Base-by-base conservation (phyloP, 129 eudicot genomes). In the Calendula officinalis region DNA sequence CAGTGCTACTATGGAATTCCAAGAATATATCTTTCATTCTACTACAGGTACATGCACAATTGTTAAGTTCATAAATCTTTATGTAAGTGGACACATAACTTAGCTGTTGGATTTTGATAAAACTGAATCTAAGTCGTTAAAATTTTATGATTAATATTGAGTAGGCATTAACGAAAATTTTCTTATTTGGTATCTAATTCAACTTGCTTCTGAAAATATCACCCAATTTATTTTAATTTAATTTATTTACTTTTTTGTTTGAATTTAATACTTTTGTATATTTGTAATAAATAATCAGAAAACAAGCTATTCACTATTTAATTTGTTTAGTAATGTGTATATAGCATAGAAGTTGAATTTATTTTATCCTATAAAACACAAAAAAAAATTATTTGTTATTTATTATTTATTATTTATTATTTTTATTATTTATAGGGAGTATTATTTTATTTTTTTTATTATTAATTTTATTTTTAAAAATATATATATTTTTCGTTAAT, bases 1-100 rank as follows among this genome's bases (percentile, higher is more conserved):
- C 84, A 7, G 42, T 67, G 54, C 60, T 15, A 5, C 14, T 82
- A 14, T 75, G 81, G 84, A 56, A 53, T 42, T 65, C 81, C 17
- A 36, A 33, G 64, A 60, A 54, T 34, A 56, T 62, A 66, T 15
- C 72, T 30, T 72, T 38, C 17, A 55, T 78, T 46, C 70, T 74
- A 7, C 12, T 74, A 53, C 43, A 56, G 78, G 87, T 78, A 78
- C 41, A n/a, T 8, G 14, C 7, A 30, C 39, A 45, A 15, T 9
- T 5, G 42, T 22, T 44, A 22, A 22, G 30, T 22, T 22, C 30
- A 22, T 22, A 22, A 22, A n/a, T 36, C 7, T 0, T 8, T 54
- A 7, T 54, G 1, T 56, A 1, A 16, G 22, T 12, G 7, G 47
- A 52, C 60, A 3, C 3, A 52, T 52, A 17, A 3, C 43, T 8